Evolutionary conservation across 495 filamentous ascomycete species (phyloP), one percentile per base, ranked within the genome.

Genomic region (Cryomyces minteri): DNA sequence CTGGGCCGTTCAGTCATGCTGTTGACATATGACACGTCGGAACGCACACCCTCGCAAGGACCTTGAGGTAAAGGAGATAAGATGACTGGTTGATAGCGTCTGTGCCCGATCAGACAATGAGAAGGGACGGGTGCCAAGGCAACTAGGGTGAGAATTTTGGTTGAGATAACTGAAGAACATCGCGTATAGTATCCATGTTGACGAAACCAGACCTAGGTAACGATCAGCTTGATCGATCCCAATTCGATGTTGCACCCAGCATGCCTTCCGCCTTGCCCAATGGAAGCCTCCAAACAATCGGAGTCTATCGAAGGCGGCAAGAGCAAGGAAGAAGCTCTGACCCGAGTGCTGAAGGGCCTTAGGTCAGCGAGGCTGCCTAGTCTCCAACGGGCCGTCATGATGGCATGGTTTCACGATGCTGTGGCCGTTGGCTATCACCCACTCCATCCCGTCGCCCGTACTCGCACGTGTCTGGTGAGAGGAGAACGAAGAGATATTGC

Each of bases 11-110:
- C 18, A 37, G 34, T 9, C 9, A 12, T 12, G 34, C 11, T 25
- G 7, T 14, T 45, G 7, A 10, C 43, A 12, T 12, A 45, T 39
- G 18, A 34, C 37, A 32, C 43, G 11, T 37, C 34, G 32, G 25
- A 32, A 39, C 39, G 29, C n/a, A 28, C 11, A 25, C 43, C 33
- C 29, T 28, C 37, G 5, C 25, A n/a, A 28, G 10, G 43, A 31
- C 31, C 6, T 34, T 36, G 43, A 45, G 32, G 32, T 37, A 39
- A 11, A 30, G 43, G 12, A 45, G 43, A 45, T 45, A 45, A 45
- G 43, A 34, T 45, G 32, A 45, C 43, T 45, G 43, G 43, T 31
- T 34, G 39, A 32, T 25, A 34, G 8, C 33, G 33, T 28, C 28
- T 8, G 28, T 18, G 11, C 18, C 14, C 11, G 6, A 28, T 45